Conservation (phyloP, 352 stramenopile species). For the Phytophthora foliorum region DNA sequence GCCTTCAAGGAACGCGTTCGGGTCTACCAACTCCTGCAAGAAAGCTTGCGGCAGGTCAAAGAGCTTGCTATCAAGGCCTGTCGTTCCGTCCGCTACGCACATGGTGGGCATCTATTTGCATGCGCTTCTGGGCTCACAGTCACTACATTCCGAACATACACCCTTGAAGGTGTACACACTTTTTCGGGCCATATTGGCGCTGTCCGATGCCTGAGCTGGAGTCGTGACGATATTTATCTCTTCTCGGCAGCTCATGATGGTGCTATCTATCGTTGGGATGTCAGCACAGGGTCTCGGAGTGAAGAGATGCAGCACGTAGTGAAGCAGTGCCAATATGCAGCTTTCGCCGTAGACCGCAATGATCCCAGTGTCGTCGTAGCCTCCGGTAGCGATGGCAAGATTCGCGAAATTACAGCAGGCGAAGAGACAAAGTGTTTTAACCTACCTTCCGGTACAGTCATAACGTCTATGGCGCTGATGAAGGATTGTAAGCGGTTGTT, state of each 20-base stretch:
- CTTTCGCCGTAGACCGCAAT: constrained; percentile 59
- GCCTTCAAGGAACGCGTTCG: constrained; percentile 85
- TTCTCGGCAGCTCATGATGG: constrained; percentile 85
- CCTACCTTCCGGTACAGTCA: constrained; percentile 43
- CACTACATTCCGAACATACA: constrained; percentile 71
- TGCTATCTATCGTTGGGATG: constrained; percentile 85
- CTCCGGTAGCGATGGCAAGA: constrained; percentile 69
- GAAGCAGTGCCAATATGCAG: constrained; percentile 82
- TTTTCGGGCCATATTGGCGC: constrained; percentile 87
- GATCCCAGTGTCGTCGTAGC: constrained; percentile 65
- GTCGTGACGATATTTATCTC: constrained; percentile 74
- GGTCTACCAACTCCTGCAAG: constrained; percentile 78
- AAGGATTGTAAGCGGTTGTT: constrained; percentile 75
- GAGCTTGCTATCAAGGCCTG: constrained; percentile 79
- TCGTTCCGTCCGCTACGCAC: constrained; percentile 62
- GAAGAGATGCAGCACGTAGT: constrained; percentile 82
- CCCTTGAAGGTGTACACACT: constrained; percentile 72
- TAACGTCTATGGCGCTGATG: constrained; percentile 70
- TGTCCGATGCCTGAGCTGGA: constrained; percentile 75
- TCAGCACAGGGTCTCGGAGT: constrained; percentile 58
- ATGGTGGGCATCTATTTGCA: constrained; percentile 82
- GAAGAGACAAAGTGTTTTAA: constrained; percentile 71
- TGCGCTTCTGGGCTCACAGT: constrained; percentile 76
- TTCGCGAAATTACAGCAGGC: constrained; percentile 67
- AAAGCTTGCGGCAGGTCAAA: constrained; percentile 67